Percentiles rank a stretch among this genome's conserved stretches.
phyloP scores from a whole-genome alignment of 129 eudicot genomes.

The Artemisia annua region DNA sequence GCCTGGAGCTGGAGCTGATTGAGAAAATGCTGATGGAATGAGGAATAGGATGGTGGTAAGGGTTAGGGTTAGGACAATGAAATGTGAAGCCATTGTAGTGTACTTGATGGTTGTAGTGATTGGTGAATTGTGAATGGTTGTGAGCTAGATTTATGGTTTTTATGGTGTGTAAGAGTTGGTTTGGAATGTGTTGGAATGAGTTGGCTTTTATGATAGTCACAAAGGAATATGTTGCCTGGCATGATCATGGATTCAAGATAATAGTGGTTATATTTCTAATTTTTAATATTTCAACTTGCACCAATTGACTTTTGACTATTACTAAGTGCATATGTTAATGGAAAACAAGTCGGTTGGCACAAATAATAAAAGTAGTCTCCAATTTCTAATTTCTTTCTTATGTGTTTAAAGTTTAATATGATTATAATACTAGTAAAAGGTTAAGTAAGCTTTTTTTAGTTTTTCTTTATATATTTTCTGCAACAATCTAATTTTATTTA shows the following conservation, averaged over 20 bases:
- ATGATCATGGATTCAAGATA: neutral
- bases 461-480: too few species aligned
- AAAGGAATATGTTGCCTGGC: neutral
- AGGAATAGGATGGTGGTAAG: slow-evolving; percentile 35
- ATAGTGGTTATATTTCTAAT: neutral
- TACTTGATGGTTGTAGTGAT: neutral
- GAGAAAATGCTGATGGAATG: slow-evolving; percentile 33
- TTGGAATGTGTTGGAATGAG: neutral
- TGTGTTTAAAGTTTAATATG: too few species aligned
- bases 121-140: slow-evolving; percentile 22
- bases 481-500: too few species aligned
- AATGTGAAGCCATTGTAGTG: slow-evolving; percentile 22
- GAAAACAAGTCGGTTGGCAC: too few species aligned
- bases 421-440: too few species aligned
- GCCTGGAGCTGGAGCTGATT: slow-evolving; percentile 61
- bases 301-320: too few species aligned
- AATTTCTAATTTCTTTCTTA: too few species aligned
- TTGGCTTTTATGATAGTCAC: neutral
- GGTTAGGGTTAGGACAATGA: slow-evolving; percentile 23
- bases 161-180: neutral
- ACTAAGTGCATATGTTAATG: too few species aligned
- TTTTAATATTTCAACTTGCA: too few species aligned
- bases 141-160: neutral
- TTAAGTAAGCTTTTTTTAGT: too few species aligned
- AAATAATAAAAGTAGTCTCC: too few species aligned